These are phyloP conservation scores for Daucus carota DNA, from an alignment of 129 eudicot genomes.

Conservation along the genomic window DNA sequence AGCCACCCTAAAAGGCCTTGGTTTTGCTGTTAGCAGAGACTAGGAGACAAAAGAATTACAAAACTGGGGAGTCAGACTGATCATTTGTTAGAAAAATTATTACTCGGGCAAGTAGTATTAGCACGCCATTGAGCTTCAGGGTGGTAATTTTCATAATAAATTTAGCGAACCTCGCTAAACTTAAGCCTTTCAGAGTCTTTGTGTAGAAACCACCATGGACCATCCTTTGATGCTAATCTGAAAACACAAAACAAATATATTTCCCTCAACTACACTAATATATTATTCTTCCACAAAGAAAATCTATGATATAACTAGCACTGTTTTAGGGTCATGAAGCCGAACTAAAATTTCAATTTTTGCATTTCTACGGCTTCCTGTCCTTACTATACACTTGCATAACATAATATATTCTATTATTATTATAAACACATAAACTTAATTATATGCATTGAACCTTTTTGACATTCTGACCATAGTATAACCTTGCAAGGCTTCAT, in stretches of 20 bases:
- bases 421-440: neutral
- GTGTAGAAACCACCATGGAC: conserved; percentile 73
- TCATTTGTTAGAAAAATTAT: neutral
- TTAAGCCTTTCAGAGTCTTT: conserved; percentile 22
- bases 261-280: neutral
- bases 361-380: neutral
- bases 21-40: neutral
- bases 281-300: neutral
- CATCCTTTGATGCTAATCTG: conserved; percentile 46
- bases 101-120: neutral
- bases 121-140: neutral
- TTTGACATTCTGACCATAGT: neutral
- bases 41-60: neutral
- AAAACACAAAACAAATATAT: neutral
- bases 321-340: neutral
- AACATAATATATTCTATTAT: neutral
- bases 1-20: neutral
- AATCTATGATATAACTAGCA: neutral
- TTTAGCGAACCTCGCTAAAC: conserved; percentile 18
- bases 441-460: neutral
- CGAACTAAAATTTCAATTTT: neutral
- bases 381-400: neutral
- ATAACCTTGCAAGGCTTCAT: neutral
- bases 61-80: neutral
- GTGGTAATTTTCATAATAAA: neutral